Conservation (phyloP, 495 filamentous ascomycete species). For the Xylaria venustula region DNA sequence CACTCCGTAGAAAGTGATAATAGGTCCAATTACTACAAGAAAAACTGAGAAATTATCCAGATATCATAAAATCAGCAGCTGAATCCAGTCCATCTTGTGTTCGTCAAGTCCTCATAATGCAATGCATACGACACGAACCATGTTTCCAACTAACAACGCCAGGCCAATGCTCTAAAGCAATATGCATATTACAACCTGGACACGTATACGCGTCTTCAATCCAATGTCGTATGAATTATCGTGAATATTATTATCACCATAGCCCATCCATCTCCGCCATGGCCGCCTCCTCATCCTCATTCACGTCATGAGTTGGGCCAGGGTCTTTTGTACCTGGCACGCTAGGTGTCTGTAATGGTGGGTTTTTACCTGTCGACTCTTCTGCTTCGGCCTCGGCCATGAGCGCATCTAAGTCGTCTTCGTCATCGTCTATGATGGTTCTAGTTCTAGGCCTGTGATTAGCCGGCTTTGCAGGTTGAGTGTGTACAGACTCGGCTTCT, state of each 20-base stretch:
- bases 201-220: background rate
- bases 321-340: constrained; percentile 11
- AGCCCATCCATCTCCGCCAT: constrained; percentile 65
- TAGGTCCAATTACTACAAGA: too few species aligned
- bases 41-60: too few species aligned
- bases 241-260: constrained; percentile 48
- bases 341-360: background rate
- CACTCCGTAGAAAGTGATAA: too few species aligned
- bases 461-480: constrained; percentile 12
- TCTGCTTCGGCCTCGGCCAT: constrained; percentile 44
- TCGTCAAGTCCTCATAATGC: too few species aligned
- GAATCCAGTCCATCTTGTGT: too few species aligned
- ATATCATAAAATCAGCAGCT: too few species aligned
- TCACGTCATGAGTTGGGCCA: constrained; percentile 24
- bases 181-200: background rate
- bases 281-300: constrained; percentile 62
- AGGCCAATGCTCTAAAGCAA: constrained; percentile 6
- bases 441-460: background rate
- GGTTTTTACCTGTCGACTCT: background rate
- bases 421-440: constrained; percentile 21
- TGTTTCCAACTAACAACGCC: constrained; percentile 1
- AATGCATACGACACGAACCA: too few species aligned
- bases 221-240: background rate
- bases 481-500: constrained; percentile 30
- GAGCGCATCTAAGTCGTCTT: constrained; percentile 48